phyloP scores from a whole-genome alignment of 1,139 yeast genomes.

The Candida neerlandica region DNA sequence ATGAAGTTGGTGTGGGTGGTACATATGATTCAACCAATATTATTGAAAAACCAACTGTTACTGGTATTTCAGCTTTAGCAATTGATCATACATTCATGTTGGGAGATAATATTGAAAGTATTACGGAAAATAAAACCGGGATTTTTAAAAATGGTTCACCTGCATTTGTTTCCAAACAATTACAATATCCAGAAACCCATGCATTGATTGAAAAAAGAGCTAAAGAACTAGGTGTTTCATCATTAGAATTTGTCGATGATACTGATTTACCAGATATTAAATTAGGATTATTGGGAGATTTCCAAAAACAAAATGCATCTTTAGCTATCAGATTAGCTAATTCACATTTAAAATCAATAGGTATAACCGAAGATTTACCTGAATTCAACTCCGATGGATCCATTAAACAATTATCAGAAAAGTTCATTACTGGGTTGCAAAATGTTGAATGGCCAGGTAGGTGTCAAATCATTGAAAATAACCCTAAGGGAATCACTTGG shows the following conservation, averaged over 20 bases:
- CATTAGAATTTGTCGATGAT: slow-evolving; percentile 52
- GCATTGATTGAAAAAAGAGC: slow-evolving; percentile 65
- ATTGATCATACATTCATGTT: slow-evolving; percentile 90
- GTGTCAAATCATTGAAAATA: slow-evolving; percentile 68
- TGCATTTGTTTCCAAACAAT: slow-evolving; percentile 67
- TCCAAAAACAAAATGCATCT: slow-evolving; percentile 85
- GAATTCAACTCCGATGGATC: slow-evolving; percentile 21
- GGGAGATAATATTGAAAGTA: slow-evolving; percentile 85
- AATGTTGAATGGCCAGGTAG: slow-evolving; percentile 90
- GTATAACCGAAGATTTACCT: slow-evolving; percentile 32
- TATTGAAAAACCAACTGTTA: slow-evolving; percentile 74
- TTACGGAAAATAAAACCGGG: slow-evolving; percentile 97
- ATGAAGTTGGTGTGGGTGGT: slow-evolving; percentile 99
- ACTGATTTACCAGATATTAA: slow-evolving; percentile 35
- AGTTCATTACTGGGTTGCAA: slow-evolving; percentile 66
- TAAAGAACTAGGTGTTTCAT: slow-evolving; percentile 54
- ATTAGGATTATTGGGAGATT: slow-evolving; percentile 85
- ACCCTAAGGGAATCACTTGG: slow-evolving; percentile 60
- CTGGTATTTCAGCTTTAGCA: slow-evolving; percentile 87
- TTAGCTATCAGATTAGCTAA: slow-evolving; percentile 77
- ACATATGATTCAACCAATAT: slow-evolving; percentile 94
- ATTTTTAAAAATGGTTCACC: slow-evolving; percentile 72
- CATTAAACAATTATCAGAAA: slow-evolving; percentile 49
- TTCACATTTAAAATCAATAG: slow-evolving; percentile 58
- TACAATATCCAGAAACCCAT: slow-evolving; percentile 54